Base-by-base conservation (phyloP, 1,139 yeast species). In the Yarrowia galli region DNA sequence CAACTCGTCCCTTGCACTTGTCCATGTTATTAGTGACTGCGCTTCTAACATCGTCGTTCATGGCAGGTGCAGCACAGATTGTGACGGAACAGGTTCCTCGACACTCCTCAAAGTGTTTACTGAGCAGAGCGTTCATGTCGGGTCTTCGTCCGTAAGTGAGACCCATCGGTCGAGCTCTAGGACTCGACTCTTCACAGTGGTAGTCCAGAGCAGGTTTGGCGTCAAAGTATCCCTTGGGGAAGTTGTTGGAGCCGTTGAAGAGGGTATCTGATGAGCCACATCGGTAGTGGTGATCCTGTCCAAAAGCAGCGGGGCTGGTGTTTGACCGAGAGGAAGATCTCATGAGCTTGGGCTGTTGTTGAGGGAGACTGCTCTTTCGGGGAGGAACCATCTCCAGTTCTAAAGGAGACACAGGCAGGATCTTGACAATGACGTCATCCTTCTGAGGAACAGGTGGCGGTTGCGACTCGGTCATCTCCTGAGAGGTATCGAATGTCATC, bases 11-110 rank as follows among this genome's bases (percentile, higher is more conserved):
- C 49, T 67, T 28, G 23, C 69, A 35, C 32, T 66, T 40, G 54
- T 69, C 70, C 40, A 72, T 28, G 42, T 65, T 64, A 1, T 72
- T 71, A 13, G 74, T 71, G 9, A 79, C 79, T 12, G 79, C 74
- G 2, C 71, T 65, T 70, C 85, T 77, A 6, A 80, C 73, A 20
- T 75, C 78, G 68, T 81, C 83, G 51, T 79, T 80, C 73, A 84
- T 78, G 1, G 74, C 28, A 0, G 77, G 71, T 4, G 86, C 84
- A 7, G 85, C 86, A 74, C 85, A 83, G 7, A 79, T 74, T 25
- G 82, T 71, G 28, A 84, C 76, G 1, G 76, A 74, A 1, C 77
- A 72, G 1, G 77, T 71, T 18, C 80, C 80, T 45, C 75, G 75
- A 8, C 79, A 71, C 56, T 75, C 71, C 53, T 72, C 65, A 61